Base-by-base conservation (phyloP, 106 monocot genomes). In the Apostasia ramifera region DNA sequence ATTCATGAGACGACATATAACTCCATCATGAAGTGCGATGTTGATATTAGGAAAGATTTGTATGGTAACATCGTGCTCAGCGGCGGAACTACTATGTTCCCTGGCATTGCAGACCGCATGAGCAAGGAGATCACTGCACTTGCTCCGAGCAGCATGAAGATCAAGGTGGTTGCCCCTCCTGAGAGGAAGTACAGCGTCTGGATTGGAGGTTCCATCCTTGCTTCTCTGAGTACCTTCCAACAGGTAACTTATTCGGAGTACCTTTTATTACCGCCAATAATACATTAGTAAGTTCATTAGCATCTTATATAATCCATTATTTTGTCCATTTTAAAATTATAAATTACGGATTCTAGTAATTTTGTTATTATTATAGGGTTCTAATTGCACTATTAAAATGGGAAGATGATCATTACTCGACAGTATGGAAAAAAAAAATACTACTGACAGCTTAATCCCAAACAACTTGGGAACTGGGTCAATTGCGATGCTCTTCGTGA, bases 41-140 rank as follows among this genome's bases (percentile, higher is more conserved):
- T 73, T 3, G 73, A 63, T 56, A 73, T 73, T 40, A 73, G 62
- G 73, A 63, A 64, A 45, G 63, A 73, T 64, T 47, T 73, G 53
- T 73, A 73, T 44, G 73, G 63, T 26, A 73, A 73, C 44, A 73
- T 73, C 45, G 63, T 73, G 6, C 73, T 73, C 54, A 73, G 73
- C 55, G 73, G 73, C 1, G 73, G 63, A 4, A 63, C 73, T 4
- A 63, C 63, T 37, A 73, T 73, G 73, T 73, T 73, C 54, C 63
- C 63, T 37, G 73, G 63, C 41, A 71, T 71, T 13, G 71, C 71
- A 8, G 71, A 71, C 44, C 71, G 71, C 8, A 71, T 71, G 71
- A 71, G 61, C 71, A 71, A 71, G 71, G 71, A 71, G 40, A 71
- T 71, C 2, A 71, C 71, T 11, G 71, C 71, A 1, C 71, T 71